These are phyloP conservation scores for Rhinocladiella mackenziei DNA, from an alignment of 2,329 filamentous ascomycete species.

Conservation along the genomic window DNA sequence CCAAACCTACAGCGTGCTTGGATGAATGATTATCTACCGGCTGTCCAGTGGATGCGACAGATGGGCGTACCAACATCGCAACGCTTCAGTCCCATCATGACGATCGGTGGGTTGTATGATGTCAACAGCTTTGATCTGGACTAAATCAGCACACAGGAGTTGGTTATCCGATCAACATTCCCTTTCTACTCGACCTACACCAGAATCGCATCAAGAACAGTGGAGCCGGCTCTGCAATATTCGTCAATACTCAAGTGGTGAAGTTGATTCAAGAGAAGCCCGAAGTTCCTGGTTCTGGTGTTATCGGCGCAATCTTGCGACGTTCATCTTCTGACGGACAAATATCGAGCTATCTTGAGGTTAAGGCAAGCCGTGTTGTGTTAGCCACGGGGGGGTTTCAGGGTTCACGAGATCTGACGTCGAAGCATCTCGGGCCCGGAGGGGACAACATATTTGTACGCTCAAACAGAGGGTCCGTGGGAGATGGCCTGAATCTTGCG, in stretches of 20 bases:
- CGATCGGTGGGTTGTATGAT: slow-evolving; percentile 26
- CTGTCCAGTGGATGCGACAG: slow-evolving; percentile 33
- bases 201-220: slow-evolving; percentile 24
- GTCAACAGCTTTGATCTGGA: background rate
- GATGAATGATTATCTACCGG: slow-evolving; percentile 30
- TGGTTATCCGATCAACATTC: slow-evolving; percentile 32
- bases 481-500: slow-evolving; percentile 31
- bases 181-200: slow-evolving; percentile 27
- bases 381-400: slow-evolving; percentile 33
- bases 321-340: slow-evolving; percentile 1
- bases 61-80: slow-evolving; percentile 29
- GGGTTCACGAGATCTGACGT: slow-evolving; percentile 26
- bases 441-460: slow-evolving; percentile 32
- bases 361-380: slow-evolving; percentile 28
- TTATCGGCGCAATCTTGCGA: slow-evolving; percentile 30
- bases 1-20: slow-evolving; percentile 29
- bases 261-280: slow-evolving; percentile 30
- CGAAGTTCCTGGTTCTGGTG: slow-evolving; percentile 25
- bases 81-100: slow-evolving; percentile 33
- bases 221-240: slow-evolving; percentile 24
- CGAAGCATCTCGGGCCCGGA: slow-evolving; percentile 28
- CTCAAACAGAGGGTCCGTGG: slow-evolving; percentile 30
- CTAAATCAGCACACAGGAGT: slow-evolving; percentile 20
- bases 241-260: slow-evolving; percentile 27
- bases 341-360: slow-evolving; percentile 15